Percentiles rank a stretch among this genome's conserved stretches.
Evolutionary conservation across 257 asterid species (phyloP).

Genomic region (Plantago elongata): DNA sequence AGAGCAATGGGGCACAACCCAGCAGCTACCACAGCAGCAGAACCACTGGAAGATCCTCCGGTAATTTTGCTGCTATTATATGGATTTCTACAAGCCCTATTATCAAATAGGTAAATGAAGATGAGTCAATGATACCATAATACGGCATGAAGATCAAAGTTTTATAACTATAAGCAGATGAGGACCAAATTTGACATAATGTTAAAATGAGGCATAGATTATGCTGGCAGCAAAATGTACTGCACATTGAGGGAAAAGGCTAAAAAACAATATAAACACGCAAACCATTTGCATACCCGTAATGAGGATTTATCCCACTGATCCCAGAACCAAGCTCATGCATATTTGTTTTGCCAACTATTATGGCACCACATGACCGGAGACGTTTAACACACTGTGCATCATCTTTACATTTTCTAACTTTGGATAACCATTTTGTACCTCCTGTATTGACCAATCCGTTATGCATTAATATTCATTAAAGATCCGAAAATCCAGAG

Average conservation of each 20-base stretch:
- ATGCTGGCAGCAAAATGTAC: too few species aligned
- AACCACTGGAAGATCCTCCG: conserved; percentile 97
- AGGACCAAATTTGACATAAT: too few species aligned
- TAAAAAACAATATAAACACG: too few species aligned
- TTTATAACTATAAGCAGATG: too few species aligned
- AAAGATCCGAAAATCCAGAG: conserved; percentile 3
- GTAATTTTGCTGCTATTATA: conserved; percentile 55
- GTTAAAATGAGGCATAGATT: too few species aligned
- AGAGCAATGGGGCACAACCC: conserved; percentile 91
- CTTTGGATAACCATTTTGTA: conserved; percentile 83
- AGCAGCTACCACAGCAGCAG: conserved; percentile 94
- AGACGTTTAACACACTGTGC: conserved; percentile 71
- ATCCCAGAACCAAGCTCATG: conserved; percentile 97
- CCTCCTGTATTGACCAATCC: conserved; percentile 48
- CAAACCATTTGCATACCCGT: conserved; percentile 46
- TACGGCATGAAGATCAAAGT: neutral
- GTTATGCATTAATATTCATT: neutral
- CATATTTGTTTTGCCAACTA: conserved; percentile 92
- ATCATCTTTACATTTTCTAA: conserved; percentile 53
- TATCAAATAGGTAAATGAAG: neutral
- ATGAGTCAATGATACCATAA: neutral
- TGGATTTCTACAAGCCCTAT: conserved; percentile 74
- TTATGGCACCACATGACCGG: conserved; percentile 75
- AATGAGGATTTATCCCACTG: conserved; percentile 93
- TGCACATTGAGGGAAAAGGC: neutral